A percentile compares a stretch with the other conserved stretches of the same genome.
phyloP scores from a whole-genome alignment of 129 eudicot species.

The Chrysanthemum lavandulifolium region DNA sequence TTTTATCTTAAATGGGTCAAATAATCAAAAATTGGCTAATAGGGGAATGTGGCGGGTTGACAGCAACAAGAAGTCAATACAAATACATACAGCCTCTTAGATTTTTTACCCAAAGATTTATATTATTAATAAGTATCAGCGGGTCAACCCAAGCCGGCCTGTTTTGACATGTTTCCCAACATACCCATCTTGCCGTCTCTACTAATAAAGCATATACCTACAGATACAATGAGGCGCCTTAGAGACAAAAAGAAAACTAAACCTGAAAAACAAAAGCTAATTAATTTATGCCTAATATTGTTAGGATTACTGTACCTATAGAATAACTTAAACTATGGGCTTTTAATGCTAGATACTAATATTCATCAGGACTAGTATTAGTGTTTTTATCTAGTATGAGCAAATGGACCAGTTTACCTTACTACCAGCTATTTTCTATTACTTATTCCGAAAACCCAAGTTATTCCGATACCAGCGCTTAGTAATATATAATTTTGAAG shows the following conservation, averaged over 20 bases:
- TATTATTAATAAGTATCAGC: neutral
- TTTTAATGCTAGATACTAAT: neutral
- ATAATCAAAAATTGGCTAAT: too few species aligned
- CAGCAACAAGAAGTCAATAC: too few species aligned
- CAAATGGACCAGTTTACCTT: neutral
- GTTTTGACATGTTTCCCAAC: neutral
- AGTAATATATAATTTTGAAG: neutral
- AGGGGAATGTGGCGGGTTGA: too few species aligned
- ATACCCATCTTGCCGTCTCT: neutral
- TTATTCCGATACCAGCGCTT: neutral
- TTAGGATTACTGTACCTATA: neutral
- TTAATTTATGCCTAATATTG: neutral
- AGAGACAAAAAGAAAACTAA: neutral
- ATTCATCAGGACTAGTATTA: neutral
- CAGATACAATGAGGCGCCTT: neutral
- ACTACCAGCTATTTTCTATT: neutral
- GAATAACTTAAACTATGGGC: neutral
- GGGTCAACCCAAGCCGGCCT: neutral
- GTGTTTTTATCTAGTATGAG: neutral
- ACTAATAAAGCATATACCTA: neutral
- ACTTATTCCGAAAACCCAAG: neutral
- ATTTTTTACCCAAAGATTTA: neutral
- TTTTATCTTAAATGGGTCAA: too few species aligned
- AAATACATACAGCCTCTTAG: neutral
- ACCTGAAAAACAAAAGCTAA: neutral